Percentiles rank a stretch among this genome's conserved stretches.
These are phyloP conservation scores for Fusarium sp. DNA, from an alignment of 2,329 filamentous ascomycete species.

Conservation along the genomic window DNA sequence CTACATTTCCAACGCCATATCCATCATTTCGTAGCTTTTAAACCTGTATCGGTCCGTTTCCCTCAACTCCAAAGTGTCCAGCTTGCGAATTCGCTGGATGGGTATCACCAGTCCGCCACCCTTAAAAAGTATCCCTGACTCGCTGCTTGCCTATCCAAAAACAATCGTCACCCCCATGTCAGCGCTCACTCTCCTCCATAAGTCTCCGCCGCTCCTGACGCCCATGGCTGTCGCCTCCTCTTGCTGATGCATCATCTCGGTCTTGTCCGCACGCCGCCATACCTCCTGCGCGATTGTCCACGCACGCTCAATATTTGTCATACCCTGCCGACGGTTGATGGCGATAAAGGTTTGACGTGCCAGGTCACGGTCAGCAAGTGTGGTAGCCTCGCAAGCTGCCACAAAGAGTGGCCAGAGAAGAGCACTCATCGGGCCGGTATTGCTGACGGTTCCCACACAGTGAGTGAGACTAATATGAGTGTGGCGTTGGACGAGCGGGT, in stretches of 20 bases:
- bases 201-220: slow-evolving; percentile 49
- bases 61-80: slow-evolving; percentile 41
- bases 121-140: slow-evolving; percentile 7
- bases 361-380: slow-evolving; percentile 61
- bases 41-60: slow-evolving; percentile 14
- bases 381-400: slow-evolving; percentile 69
- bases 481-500: slow-evolving; percentile 66
- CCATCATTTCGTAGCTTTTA: slow-evolving; percentile 15
- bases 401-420: slow-evolving; percentile 75
- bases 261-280: slow-evolving; percentile 65
- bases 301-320: slow-evolving; percentile 73
- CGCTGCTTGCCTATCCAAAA: slow-evolving; percentile 56
- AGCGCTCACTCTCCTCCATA: slow-evolving; percentile 68
- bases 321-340: slow-evolving; percentile 69
- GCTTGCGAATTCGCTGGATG: slow-evolving; percentile 33
- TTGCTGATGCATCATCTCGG: slow-evolving; percentile 42
- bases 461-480: slow-evolving; percentile 63
- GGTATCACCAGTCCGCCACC: slow-evolving; percentile 39
- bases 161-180: slow-evolving; percentile 71
- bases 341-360: slow-evolving; percentile 65
- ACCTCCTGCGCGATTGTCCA: slow-evolving; percentile 72
- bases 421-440: slow-evolving; percentile 71
- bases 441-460: slow-evolving; percentile 66
- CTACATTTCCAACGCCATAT: slow-evolving; percentile 28
- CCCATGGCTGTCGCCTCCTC: slow-evolving; percentile 35